Evolutionary conservation across 495 filamentous ascomycete genomes (phyloP).

Genomic region (Neurospora sp.): DNA sequence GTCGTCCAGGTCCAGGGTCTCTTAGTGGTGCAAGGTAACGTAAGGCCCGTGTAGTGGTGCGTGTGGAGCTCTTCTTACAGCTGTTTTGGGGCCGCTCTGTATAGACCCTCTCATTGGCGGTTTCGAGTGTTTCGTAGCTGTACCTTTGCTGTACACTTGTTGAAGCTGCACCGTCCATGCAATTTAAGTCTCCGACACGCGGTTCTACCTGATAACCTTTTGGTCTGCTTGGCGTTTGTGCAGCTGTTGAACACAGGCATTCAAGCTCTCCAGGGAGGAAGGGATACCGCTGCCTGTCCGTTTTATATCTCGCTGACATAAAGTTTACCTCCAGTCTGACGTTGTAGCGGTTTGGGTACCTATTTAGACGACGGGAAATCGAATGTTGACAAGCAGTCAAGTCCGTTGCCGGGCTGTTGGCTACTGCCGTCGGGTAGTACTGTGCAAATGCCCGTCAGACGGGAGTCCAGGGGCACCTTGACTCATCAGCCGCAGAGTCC

Average conservation of each 20-base stretch:
- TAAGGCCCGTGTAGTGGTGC: background rate
- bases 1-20: background rate
- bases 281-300: background rate
- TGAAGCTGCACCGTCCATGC: background rate
- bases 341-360: background rate
- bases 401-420: background rate
- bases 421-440: background rate
- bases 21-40: background rate
- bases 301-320: background rate
- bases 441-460: background rate
- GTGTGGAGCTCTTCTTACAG: background rate
- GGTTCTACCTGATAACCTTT: background rate
- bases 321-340: background rate
- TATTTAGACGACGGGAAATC: background rate
- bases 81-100: background rate
- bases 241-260: background rate
- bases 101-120: background rate
- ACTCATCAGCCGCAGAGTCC: background rate
- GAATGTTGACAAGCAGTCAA: background rate
- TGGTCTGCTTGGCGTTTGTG: background rate
- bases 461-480: background rate
- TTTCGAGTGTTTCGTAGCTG: background rate
- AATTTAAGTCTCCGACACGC: background rate
- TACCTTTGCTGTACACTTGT: background rate
- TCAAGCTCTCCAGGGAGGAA: background rate